These are phyloP conservation scores for Sphaerosporella brunnea DNA, from an alignment of 495 filamentous ascomycete genomes.

Conservation along the genomic window DNA sequence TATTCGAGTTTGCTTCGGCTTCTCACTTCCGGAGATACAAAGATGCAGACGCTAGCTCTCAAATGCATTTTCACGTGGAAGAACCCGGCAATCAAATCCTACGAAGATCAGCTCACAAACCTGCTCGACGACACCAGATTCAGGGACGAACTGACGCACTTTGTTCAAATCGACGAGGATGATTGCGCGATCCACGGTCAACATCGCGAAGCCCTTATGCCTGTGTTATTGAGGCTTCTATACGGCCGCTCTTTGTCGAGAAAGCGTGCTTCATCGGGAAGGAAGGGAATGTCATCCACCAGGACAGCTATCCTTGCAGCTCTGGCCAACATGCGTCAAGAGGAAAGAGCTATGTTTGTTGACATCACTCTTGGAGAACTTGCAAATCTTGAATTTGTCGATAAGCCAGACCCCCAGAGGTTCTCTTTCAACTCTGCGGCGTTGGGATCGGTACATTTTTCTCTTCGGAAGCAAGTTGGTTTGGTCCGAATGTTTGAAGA, in stretches of 20 bases:
- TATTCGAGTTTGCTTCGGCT: slow-evolving; percentile 53
- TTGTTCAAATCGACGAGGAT: slow-evolving; percentile 53
- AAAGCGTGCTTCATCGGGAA: slow-evolving; percentile 47
- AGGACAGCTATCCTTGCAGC: slow-evolving; percentile 47
- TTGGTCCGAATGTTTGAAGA: slow-evolving; percentile 77
- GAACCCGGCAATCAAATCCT: slow-evolving; percentile 48
- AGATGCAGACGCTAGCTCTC: slow-evolving; percentile 68
- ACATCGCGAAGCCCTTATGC: slow-evolving; percentile 55
- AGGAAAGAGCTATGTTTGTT: slow-evolving; percentile 61
- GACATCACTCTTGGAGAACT: slow-evolving; percentile 64
- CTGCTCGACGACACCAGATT: slow-evolving; percentile 82
- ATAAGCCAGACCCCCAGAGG: slow-evolving; percentile 35
- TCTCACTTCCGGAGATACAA: slow-evolving; percentile 68
- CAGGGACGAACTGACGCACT: slow-evolving; percentile 72
- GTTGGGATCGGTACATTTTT: slow-evolving; percentile 31
- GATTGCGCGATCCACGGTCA: slow-evolving; percentile 56
- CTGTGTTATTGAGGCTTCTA: slow-evolving; percentile 68
- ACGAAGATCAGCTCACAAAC: slow-evolving; percentile 73
- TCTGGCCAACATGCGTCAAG: slow-evolving; percentile 40
- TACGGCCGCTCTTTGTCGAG: slow-evolving; percentile 79
- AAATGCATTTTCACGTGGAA: slow-evolving; percentile 86
- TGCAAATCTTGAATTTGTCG: slow-evolving; percentile 36
- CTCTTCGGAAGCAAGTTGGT: slow-evolving; percentile 59
- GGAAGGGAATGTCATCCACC: slow-evolving; percentile 43
- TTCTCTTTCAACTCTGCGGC: slow-evolving; percentile 35